Conservation (phyloP, 345 rosid genomes). For the Leavenworthia alabamica region DNA sequence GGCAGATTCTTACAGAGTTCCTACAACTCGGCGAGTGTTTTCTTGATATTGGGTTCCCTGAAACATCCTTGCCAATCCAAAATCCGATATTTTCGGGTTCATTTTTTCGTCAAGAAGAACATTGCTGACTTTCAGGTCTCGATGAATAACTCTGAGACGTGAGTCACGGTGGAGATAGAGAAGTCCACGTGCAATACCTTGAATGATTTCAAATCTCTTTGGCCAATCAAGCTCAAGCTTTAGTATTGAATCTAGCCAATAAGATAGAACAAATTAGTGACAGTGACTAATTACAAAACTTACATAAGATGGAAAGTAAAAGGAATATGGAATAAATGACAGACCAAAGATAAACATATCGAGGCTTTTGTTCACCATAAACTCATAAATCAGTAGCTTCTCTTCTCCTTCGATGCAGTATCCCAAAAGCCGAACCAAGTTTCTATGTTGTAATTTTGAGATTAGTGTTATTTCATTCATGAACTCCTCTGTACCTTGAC, state of each 20-base stretch:
- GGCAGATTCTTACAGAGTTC: constrained; percentile 27
- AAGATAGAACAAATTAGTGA: neutral
- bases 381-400: constrained; percentile 51
- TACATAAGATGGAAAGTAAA: neutral
- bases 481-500: constrained; percentile 46
- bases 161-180: constrained; percentile 31
- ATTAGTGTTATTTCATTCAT: constrained; percentile 36
- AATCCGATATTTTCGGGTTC: constrained; percentile 28
- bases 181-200: constrained; percentile 31
- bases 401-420: constrained; percentile 48
- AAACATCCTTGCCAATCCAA: constrained; percentile 30
- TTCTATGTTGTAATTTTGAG: constrained; percentile 63
- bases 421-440: constrained; percentile 58
- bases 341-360: constrained; percentile 45
- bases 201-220: constrained; percentile 23
- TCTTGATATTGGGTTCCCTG: constrained; percentile 30
- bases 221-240: constrained; percentile 24
- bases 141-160: constrained; percentile 28
- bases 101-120: constrained; percentile 26
- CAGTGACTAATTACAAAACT: neutral
- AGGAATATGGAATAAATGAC: neutral
- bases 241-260: constrained; percentile 18
- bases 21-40: constrained; percentile 25
- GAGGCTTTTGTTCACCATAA: constrained; percentile 51
- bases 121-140: constrained; percentile 28